Evolutionary conservation across 805 yeast genomes (phyloP).

Genomic region (Kuraishia molischiana): DNA sequence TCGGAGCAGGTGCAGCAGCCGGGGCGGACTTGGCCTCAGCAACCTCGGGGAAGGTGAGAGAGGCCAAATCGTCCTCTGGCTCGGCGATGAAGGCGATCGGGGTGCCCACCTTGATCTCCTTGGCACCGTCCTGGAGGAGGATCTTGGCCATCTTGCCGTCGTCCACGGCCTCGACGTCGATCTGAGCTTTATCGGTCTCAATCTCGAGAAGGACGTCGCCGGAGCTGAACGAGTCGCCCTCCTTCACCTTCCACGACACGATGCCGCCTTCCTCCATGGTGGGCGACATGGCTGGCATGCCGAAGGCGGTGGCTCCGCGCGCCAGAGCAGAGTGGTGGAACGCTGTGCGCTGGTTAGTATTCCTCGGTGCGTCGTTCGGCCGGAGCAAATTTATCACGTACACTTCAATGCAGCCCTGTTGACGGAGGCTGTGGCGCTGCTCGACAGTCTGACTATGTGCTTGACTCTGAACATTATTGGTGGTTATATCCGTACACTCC

Average conservation of each 20-base stretch:
- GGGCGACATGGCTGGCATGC: slow-evolving; percentile 99
- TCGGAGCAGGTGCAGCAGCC: slow-evolving; percentile 13
- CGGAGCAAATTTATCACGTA: no score
- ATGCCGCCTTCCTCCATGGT: slow-evolving; percentile 96
- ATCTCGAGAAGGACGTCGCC: slow-evolving; percentile 81
- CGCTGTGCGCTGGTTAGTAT: slow-evolving; percentile 4
- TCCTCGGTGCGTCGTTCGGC: no score
- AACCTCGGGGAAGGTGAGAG: slow-evolving; percentile 48
- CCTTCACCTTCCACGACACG: slow-evolving; percentile 80
- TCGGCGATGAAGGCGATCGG: slow-evolving; percentile 89
- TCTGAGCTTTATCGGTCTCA: slow-evolving; percentile 81
- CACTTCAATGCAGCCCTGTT: no score
- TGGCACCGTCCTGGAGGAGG: slow-evolving; percentile 58
- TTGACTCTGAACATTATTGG: no score
- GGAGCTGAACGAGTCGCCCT: slow-evolving; percentile 59
- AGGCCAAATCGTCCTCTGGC: slow-evolving; percentile 68
- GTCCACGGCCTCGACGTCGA: slow-evolving; percentile 82
- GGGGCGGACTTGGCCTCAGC: slow-evolving; percentile 16
- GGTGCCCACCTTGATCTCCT: slow-evolving; percentile 74
- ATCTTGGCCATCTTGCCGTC: slow-evolving; percentile 87
- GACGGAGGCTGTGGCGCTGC: no score
- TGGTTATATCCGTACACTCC: no score
- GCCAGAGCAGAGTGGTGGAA: slow-evolving; percentile 21
- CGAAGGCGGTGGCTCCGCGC: slow-evolving; percentile 40
- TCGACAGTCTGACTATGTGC: no score